Base-by-base conservation (phyloP, 2,329 filamentous ascomycete species). In the Diaporthe sp. region DNA sequence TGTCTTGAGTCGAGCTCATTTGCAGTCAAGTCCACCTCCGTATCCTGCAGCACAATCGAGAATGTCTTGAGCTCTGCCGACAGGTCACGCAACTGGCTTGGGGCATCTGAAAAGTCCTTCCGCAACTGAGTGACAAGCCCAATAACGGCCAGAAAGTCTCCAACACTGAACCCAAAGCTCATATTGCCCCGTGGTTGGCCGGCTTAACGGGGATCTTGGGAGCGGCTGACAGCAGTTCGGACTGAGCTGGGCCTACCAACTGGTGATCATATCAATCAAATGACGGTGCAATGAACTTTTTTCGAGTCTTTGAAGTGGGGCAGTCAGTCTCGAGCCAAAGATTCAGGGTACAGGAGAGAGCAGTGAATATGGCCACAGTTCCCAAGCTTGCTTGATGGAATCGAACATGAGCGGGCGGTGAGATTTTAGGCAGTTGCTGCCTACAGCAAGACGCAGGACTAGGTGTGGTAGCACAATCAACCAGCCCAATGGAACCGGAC, bases 231-330 rank as follows among this genome's bases (percentile, higher is more conserved):
- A 6, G 13, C n/a, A 9, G 15, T 22, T 4, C 40, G 13, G 12
- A 42, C 40, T 42, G 40, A 47, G 42, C 4, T 22, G 42, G 22
- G 3, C 19, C 19, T 4, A 22, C 17, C 19, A 47, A 47, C 8
- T 47, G 7, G 17, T 13, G 47, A 0, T 6, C 22, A 50, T 10
- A 4, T 25, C 22, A 25, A 12, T 50, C 9, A 13, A 50, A 50
- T 25, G 47, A 25, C 2, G 25, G 22, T 50, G 12, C n/a, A 6
- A 10, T 13, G 10, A 25, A 25, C 1, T 3, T 13, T 22, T 50
- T 22, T 4, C 12, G 3, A 2, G 22, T 47, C 22, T 13, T 13
- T 5, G 0, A n/a, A 50, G 3, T 0, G 3, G 22, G 0, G 22
- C 22, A 25, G 47, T 25, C 25, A 0, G 22, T 25, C 13, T 13